Evolutionary conservation across 345 rosid genomes (phyloP), one percentile per base, ranked within the genome.

Genomic region (Populus euphratica): DNA sequence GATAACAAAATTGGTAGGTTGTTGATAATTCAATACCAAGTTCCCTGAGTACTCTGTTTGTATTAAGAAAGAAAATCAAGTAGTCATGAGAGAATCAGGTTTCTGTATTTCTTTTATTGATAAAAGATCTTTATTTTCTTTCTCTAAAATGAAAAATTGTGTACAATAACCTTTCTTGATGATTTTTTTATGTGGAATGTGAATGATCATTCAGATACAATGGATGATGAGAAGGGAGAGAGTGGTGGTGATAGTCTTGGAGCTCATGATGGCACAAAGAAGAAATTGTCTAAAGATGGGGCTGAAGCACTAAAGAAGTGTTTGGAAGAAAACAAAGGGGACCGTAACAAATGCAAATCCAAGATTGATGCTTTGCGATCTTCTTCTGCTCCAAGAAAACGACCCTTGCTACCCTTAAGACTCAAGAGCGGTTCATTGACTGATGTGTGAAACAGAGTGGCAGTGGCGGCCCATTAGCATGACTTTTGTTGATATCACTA

Each of bases 321-420:
- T 73, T 79, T 86, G 82, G 83, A 85, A 59, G 82, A 82, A 65
- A 84, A 79, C 74, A 75, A 84, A 62, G 83, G 79, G 7, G 89
- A 88, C 59, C 69, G 59, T 36, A 64, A 59, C 72, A 86, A 79
- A 67, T 86, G 91, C 86, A 81, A 86, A 76, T 73, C 84, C 23
- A 84, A 76, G 81, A 11, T 86, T 47, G 83, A 79, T 75, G 83
- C 86, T 56, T 80, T 83, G 47, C 44, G 17, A 41, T 86, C 81
- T 23, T 33, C 79, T 73, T 38, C 70, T 54, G 35, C 86, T 77
- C 27, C 6, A 50, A 23, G 71, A 13, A 73, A 23, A 69, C 70
- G 73, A 54, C 75, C 79, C 10, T 25, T 69, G 73, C 36, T 44
- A 3, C 86, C 77, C 62, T 29, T 69, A 41, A 76, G 3, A 69